These are phyloP conservation scores for Apodospora peruviana DNA, from an alignment of 495 filamentous ascomycete species.

Conservation along the genomic window DNA sequence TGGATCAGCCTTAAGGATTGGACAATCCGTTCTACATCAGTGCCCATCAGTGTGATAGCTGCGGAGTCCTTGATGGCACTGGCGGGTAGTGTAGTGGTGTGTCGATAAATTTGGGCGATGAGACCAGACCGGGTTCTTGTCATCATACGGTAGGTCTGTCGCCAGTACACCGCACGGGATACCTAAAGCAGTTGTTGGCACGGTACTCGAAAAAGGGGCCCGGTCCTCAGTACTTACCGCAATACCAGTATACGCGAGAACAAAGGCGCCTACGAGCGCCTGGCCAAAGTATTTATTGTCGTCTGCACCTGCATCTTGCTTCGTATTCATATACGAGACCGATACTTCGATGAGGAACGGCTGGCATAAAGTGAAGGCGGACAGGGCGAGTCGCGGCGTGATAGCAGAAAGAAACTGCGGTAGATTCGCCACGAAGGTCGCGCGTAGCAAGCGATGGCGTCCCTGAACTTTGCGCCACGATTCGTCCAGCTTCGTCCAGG, in stretches of 20 bases:
- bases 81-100: conserved; percentile 39
- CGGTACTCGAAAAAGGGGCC: neutral
- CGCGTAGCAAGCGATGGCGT: conserved; percentile 2
- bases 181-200: conserved; percentile 1
- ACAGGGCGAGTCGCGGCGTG: conserved; percentile 8
- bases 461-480: neutral
- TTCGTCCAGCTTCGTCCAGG: conserved; percentile 1
- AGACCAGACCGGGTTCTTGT: conserved; percentile 52
- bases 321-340: neutral
- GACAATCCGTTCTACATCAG: conserved; percentile 28
- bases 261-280: conserved; percentile 51
- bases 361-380: conserved; percentile 9
- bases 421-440: conserved; percentile 1
- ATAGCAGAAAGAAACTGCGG: conserved; percentile 21
- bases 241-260: conserved; percentile 51
- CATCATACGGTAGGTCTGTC: conserved; percentile 35
- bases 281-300: conserved; percentile 27
- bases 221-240: conserved; percentile 26
- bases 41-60: conserved; percentile 57
- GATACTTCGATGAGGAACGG: conserved; percentile 10
- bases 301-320: neutral
- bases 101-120: conserved; percentile 48
- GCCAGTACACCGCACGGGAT: conserved; percentile 32
- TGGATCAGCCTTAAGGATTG: conserved; percentile 7
- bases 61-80: conserved; percentile 41